These are phyloP conservation scores for Myotisia sp. DNA, from an alignment of 2,329 filamentous ascomycete genomes.

Conservation along the genomic window DNA sequence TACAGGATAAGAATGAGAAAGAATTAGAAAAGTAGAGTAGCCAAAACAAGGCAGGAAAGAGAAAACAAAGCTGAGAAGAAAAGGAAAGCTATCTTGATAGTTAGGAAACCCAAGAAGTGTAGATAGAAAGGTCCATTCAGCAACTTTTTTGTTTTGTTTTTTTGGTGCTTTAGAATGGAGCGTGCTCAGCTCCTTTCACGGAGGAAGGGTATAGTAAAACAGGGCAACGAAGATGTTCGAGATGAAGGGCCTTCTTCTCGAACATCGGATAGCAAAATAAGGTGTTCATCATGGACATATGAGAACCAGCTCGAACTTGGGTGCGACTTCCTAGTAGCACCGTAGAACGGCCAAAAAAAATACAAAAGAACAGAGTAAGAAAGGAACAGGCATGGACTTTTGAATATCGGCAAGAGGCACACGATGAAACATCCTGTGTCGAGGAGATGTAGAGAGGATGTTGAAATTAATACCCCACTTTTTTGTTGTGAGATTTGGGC, in stretches of 20 bases:
- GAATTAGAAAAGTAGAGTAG: background rate
- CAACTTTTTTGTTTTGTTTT: no score
- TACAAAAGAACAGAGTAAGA: background rate
- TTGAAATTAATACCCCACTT: background rate
- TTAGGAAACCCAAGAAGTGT: background rate
- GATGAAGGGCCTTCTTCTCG: background rate
- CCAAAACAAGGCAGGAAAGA: background rate
- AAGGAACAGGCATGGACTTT: background rate
- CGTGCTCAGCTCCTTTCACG: background rate
- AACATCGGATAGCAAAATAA: slow-evolving; percentile 1
- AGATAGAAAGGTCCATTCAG: background rate
- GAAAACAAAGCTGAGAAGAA: background rate
- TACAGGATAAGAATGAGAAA: background rate
- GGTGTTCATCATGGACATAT: background rate
- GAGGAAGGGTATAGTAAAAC: background rate
- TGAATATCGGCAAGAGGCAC: background rate
- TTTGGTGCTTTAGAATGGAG: no score
- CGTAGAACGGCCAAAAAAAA: background rate
- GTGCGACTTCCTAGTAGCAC: no score
- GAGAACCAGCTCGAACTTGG: slow-evolving; percentile 4
- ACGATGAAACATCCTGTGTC: slow-evolving; percentile 1
- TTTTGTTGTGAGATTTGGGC: background rate
- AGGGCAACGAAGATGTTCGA: slow-evolving; percentile 2
- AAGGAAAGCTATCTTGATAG: background rate
- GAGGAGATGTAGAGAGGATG: background rate